Base-by-base conservation (phyloP, 768 basidiomycete genomes). In the Rhizopogon salebrosus region DNA sequence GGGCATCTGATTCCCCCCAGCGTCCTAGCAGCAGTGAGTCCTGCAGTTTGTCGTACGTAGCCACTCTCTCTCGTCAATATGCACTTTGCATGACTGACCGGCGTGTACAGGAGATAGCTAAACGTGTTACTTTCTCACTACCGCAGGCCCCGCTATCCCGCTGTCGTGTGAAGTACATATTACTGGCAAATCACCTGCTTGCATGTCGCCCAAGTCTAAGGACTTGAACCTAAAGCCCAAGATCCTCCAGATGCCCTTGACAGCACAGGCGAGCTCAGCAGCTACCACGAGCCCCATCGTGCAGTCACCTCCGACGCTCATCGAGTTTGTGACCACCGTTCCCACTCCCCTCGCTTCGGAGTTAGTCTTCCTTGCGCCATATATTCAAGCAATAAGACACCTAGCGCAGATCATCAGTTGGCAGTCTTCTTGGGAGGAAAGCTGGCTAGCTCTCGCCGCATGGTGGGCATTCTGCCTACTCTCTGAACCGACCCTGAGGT, bases 381-480 rank as follows among this genome's bases (percentile, higher is more conserved):
- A 68, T 37, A 73, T 90, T 23, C 68, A 78, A 24, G 53, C 57
- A 18, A 29, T 76, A 8, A 73, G 81, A 11, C 70, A 70, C 52
- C 29, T 67, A 0, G 63, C 76, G 2, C 77, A 87, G 60, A 65
- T 84, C 1, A 27, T 80, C 29, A 78, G 74, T 57, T 92, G 89
- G 87, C 70, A 75, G 36, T 62, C 74, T 0, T 66, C 56, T 1
- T 80, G 78, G 76, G 78, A 83, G 60, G 79, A 88, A 49, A 76
- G 82, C 48, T 86, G 78, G 73, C 78, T 94, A 3, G 66, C 78
- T 1, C 70, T 95, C 40, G 86, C 78, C 0, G 64, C 65, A 1
- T 94, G 89, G 89, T 95, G 92, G 89, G 80, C 78, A 0, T 23
- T 83, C 18, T 92, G 89, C 70, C 72, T 94, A 51, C 74, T 86